Evolutionary conservation across 768 basidiomycete species (phyloP).

Genomic region (Pisolithus marmoratus): DNA sequence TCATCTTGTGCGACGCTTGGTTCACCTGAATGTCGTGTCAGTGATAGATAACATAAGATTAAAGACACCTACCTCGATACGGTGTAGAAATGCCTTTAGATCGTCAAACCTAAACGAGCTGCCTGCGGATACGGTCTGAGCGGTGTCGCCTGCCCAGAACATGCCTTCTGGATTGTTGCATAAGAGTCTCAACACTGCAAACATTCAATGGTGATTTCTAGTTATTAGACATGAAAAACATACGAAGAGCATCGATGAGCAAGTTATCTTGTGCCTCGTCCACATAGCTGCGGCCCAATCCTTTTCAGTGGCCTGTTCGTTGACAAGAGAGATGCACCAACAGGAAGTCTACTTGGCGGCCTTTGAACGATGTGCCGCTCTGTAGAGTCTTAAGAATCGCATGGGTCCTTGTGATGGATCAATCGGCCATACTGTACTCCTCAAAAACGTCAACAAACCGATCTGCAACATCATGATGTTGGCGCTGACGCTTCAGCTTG

Average conservation of each 20-base stretch:
- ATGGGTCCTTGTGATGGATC: conserved; percentile 40
- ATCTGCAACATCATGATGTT: conserved; percentile 55
- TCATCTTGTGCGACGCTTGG: not conserved
- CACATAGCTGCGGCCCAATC: conserved; percentile 40
- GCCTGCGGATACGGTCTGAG: conserved; percentile 70
- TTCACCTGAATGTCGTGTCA: conserved; percentile 14
- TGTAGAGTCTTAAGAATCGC: conserved; percentile 35
- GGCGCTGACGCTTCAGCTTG: conserved; percentile 36
- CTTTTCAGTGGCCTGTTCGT: not conserved
- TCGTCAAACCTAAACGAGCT: conserved; percentile 70
- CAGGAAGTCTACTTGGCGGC: conserved; percentile 50
- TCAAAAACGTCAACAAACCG: conserved; percentile 30
- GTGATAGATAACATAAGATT: not conserved
- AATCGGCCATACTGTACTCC: not conserved
- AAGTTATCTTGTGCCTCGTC: conserved; percentile 74
- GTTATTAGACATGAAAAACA: conserved; percentile 7
- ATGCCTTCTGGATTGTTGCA: conserved; percentile 61
- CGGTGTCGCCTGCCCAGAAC: conserved; percentile 79
- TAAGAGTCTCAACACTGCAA: conserved; percentile 53
- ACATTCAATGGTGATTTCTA: not conserved
- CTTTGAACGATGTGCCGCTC: conserved; percentile 24
- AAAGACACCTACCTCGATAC: conserved; percentile 45
- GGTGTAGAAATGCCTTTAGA: conserved; percentile 59
- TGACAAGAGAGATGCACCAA: conserved; percentile 25
- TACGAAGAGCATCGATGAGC: conserved; percentile 57